Percentiles rank a stretch among this genome's conserved stretches.
Conservation (phyloP, 225 moss, liverwort and hornwort genomes). For the Pseudisothecium myosuroides region DNA sequence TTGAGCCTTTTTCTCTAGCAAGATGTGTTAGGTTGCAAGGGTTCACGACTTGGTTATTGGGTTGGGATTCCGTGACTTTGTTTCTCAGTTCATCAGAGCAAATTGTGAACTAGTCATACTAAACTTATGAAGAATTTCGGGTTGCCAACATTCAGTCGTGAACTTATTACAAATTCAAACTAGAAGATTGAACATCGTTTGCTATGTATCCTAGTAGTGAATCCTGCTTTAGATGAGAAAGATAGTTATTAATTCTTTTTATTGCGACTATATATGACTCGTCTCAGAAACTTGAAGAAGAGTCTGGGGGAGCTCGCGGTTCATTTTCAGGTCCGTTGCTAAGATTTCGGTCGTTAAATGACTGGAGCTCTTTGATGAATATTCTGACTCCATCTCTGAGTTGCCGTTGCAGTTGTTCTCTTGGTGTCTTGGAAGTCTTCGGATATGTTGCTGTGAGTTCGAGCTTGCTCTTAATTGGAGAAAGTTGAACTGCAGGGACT, state of each 20-base stretch:
- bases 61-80: background rate
- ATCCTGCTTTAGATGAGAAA: background rate
- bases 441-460: background rate
- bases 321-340: background rate
- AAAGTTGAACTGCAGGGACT: constrained; percentile 3
- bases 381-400: background rate
- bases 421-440: background rate
- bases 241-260: background rate
- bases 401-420: background rate
- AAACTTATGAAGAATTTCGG: background rate
- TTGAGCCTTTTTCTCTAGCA: background rate
- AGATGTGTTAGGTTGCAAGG: background rate
- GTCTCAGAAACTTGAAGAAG: background rate
- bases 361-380: background rate
- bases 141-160: background rate
- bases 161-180: background rate
- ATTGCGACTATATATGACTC: background rate
- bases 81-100: background rate
- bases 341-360: background rate
- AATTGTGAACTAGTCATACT: background rate
- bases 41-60: background rate
- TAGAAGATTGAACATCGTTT: background rate
- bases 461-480: background rate
- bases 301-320: background rate
- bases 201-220: background rate